Conservation (phyloP, 176 grass and related monocot species). For the Eleusine coracana region DNA sequence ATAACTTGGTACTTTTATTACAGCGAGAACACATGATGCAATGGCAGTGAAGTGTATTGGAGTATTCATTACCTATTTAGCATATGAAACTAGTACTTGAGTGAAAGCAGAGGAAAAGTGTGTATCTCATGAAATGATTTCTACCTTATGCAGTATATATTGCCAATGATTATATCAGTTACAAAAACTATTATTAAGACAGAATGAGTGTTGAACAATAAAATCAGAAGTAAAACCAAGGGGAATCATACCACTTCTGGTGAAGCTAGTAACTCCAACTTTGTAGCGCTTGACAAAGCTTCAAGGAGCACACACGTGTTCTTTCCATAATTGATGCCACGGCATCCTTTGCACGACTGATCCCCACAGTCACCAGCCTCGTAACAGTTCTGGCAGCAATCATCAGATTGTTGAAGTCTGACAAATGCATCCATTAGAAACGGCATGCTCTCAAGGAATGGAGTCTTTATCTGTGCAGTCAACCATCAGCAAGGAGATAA, state of each 20-base stretch:
- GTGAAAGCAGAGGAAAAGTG: too few species aligned
- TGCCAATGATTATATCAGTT: neutral
- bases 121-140: too few species aligned
- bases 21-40: too few species aligned
- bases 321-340: neutral
- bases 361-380: neutral
- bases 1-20: neutral
- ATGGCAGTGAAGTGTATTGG: too few species aligned
- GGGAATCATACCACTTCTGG: neutral
- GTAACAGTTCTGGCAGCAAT: neutral
- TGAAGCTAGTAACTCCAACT: neutral
- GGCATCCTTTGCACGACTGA: neutral
- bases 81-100: too few species aligned
- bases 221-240: neutral
- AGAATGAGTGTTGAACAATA: neutral
- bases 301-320: neutral
- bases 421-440: neutral
- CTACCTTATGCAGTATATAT: neutral
- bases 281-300: neutral
- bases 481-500: neutral
- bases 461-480: neutral
- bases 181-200: neutral
- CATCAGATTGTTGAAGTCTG: neutral
- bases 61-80: too few species aligned
- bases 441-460: neutral